Evolutionary conservation across 202 grass and related monocot genomes (phyloP).

Genomic region (Brachypodium distachyon): DNA sequence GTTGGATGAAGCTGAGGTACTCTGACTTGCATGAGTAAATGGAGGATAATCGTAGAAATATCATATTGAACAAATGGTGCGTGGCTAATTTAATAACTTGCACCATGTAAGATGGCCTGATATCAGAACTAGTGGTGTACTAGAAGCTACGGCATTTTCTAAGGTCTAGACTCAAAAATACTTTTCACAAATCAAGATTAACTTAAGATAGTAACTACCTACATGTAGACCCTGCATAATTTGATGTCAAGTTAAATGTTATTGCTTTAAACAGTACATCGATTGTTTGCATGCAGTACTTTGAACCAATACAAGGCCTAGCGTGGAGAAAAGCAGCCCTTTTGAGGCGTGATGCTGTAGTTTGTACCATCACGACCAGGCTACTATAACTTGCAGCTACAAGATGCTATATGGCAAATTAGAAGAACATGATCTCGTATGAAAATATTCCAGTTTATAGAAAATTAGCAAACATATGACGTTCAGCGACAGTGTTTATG

Average conservation of each 20-base stretch:
- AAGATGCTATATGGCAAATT: neutral
- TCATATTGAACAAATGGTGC: neutral
- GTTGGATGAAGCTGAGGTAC: neutral
- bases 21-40: neutral
- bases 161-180: neutral
- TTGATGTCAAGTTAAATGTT: neutral
- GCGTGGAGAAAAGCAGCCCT: neutral
- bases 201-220: neutral
- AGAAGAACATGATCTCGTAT: neutral
- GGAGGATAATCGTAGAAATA: neutral
- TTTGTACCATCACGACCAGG: neutral
- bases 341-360: neutral
- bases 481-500: neutral
- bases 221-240: neutral
- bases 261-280: neutral
- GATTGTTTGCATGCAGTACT: neutral
- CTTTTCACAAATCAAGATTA: neutral
- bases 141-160: neutral
- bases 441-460: neutral
- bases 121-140: neutral
- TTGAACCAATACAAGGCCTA: neutral
- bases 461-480: neutral
- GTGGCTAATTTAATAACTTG: neutral
- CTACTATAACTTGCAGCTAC: neutral
- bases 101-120: neutral